Conservation (phyloP, 2,329 filamentous ascomycete species). For the Coniella vitis region DNA sequence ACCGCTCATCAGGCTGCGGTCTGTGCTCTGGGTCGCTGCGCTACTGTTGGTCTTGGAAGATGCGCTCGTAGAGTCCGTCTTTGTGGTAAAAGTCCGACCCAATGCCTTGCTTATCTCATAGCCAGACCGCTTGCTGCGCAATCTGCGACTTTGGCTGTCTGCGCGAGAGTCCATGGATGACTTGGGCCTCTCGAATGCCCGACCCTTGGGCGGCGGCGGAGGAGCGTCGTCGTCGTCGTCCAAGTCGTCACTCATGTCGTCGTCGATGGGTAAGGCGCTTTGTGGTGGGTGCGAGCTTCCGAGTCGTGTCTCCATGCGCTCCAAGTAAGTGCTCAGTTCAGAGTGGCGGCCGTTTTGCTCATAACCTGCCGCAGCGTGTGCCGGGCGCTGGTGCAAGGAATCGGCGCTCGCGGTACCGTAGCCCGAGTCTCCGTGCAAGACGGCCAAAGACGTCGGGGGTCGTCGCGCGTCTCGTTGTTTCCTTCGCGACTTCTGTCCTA, state of each 20-base stretch:
- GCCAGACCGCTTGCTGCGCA: slow-evolving; percentile 64
- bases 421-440: slow-evolving; percentile 51
- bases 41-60: slow-evolving; percentile 61
- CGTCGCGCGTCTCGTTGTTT: slow-evolving; percentile 30
- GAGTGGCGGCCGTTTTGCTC: slow-evolving; percentile 50
- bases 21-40: slow-evolving; percentile 69
- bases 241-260: slow-evolving; percentile 32
- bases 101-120: slow-evolving; percentile 70
- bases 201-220: slow-evolving; percentile 55
- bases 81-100: slow-evolving; percentile 77
- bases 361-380: slow-evolving; percentile 31
- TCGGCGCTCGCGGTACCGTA: slow-evolving; percentile 51
- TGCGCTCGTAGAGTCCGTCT: slow-evolving; percentile 71
- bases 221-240: slow-evolving; percentile 37
- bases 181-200: slow-evolving; percentile 47
- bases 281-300: slow-evolving; percentile 62
- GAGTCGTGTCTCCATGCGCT: slow-evolving; percentile 83
- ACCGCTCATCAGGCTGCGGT: slow-evolving; percentile 88
- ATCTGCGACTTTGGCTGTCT: slow-evolving; percentile 33
- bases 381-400: slow-evolving; percentile 41
- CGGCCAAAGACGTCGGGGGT: slow-evolving; percentile 69
- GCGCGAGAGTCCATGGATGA: slow-evolving; percentile 46
- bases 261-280: slow-evolving; percentile 26
- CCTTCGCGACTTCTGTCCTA: slow-evolving; percentile 35
- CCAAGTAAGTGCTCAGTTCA: slow-evolving; percentile 77